Conservation (phyloP, 441 rosid genomes). For the Corymbia calophylla region DNA sequence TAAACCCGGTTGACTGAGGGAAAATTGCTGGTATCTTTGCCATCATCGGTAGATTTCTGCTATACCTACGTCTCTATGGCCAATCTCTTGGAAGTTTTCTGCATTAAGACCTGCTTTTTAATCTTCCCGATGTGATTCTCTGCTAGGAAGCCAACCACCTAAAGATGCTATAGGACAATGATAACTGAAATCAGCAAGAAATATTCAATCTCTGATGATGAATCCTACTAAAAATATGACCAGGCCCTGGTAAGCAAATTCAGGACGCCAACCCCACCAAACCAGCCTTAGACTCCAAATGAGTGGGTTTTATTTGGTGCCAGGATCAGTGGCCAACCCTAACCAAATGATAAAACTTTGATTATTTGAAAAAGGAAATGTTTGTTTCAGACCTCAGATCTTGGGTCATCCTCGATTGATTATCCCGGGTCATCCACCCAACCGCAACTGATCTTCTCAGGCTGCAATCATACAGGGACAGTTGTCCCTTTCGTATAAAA, state of each 20-base stretch:
- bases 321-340: conserved; percentile 36
- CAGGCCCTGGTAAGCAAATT: not conserved
- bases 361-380: not conserved
- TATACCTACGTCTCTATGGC: not conserved
- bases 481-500: not conserved
- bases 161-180: not conserved
- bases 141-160: not conserved
- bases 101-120: not conserved
- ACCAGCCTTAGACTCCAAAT: not conserved
- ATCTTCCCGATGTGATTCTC: not conserved
- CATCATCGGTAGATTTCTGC: not conserved
- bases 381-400: not conserved
- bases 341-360: conserved; percentile 12
- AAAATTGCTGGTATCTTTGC: not conserved
- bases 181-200: not conserved
- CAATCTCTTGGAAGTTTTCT: not conserved
- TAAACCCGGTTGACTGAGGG: not conserved
- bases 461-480: not conserved
- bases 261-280: conserved; percentile 55
- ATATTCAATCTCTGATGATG: not conserved
- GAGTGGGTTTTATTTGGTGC: conserved; percentile 15
- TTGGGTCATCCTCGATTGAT: not conserved
- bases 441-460: not conserved
- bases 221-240: not conserved
- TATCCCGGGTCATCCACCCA: conserved; percentile 1